Evolutionary conservation across 306 rosid genomes (phyloP), one percentile per base, ranked within the genome.

Genomic region (Datisca glomerata): DNA sequence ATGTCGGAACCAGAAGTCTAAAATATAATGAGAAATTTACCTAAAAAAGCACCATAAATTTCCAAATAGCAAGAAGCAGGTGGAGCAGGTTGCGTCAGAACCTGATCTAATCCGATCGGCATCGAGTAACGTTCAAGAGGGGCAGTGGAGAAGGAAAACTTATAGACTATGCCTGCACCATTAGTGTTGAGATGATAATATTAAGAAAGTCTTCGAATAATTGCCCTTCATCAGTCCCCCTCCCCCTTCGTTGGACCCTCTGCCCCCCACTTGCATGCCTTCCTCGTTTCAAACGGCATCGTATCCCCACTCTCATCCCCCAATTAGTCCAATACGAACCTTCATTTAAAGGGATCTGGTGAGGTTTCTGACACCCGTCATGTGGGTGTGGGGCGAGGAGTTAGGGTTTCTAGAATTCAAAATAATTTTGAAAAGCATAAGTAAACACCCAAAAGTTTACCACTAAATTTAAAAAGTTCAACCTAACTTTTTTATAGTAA

Each of bases 341-440:
- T 4, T 31, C 36, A 31, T 31, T 31, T 31, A 31, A 8, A 31
- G 36, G n/a, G 36, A 8, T 31, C 36, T 31, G 36, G 61, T 59
- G 41, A 45, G 69, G 57, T 67, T 71, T 77, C 89, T 78, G 86
- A 85, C 78, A 52, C 64, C 43, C 50, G 71, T 55, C 82, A 75
- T 69, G 74, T 78, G 96, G 23, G 69, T 69, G 74, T 78, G 96
- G 23, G 69, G 72, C 67, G 80, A 81, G 85, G 43, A 67, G 60
- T 41, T 20, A 29, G 13, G 35, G 36, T 48, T 45, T 54, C 31
- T 41, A 18, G n/a, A 12, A 47, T 12, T 17, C 10, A 41, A 8
- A 31, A 14, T 29, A n/a, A 29, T 29, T 29, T 29, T 29, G 8
- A 29, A 8, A 8, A n/a, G 35, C 55, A n/a, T n/a, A n/a, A n/a